Evolutionary conservation across 2,329 filamentous ascomycete species (phyloP).

Genomic region (Xylariaceae sp.): DNA sequence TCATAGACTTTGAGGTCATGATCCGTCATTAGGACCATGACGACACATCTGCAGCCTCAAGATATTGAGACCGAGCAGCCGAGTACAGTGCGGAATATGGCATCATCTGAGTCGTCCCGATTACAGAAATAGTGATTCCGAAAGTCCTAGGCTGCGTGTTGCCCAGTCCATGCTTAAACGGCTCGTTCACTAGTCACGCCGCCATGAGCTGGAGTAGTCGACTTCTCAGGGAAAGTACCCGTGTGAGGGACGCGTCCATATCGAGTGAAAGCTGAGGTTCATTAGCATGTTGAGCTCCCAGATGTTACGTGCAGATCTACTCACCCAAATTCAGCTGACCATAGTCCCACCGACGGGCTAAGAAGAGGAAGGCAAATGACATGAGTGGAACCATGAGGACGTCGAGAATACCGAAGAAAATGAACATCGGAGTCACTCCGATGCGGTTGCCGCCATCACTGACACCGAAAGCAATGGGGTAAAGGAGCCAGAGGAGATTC

Average conservation of each 20-base stretch:
- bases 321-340: constrained; percentile 39
- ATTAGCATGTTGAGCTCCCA: background rate
- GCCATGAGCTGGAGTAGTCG: constrained; percentile 13
- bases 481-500: constrained; percentile 50
- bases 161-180: too few relatives aligned
- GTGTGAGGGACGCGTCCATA: constrained; percentile 44
- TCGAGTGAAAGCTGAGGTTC: constrained; percentile 43
- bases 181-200: background rate
- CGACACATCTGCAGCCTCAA: too few relatives aligned
- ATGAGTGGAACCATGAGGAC: constrained; percentile 42
- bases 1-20: too few relatives aligned
- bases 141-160: too few relatives aligned
- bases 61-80: too few relatives aligned
- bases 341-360: constrained; percentile 49
- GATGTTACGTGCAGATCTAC: background rate
- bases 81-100: background rate
- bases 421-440: constrained; percentile 38
- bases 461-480: constrained; percentile 50
- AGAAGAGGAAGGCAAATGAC: constrained; percentile 36
- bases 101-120: too few relatives aligned
- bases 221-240: constrained; percentile 45
- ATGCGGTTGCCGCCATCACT: constrained; percentile 49
- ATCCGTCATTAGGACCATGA: too few relatives aligned
- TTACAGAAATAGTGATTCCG: too few relatives aligned
- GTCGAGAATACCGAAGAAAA: constrained; percentile 54